phyloP scores from a whole-genome alignment of 2,329 filamentous ascomycete species.

The Fusarium albosuccineum region DNA sequence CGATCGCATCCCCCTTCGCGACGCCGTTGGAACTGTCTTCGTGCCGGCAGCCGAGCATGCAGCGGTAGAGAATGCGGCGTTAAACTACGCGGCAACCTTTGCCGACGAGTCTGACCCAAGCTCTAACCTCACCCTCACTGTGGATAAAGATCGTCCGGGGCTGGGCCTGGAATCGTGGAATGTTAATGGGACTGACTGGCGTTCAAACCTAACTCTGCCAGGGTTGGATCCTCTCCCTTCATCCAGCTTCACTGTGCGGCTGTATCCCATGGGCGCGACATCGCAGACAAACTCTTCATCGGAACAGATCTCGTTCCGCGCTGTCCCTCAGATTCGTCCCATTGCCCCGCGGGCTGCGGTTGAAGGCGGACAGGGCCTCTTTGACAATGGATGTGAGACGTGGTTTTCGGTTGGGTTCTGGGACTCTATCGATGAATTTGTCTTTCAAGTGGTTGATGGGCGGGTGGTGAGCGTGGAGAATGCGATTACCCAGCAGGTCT shows the following conservation, averaged over 20 bases:
- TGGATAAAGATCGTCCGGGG: slow-evolving; percentile 20
- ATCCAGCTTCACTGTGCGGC: background rate
- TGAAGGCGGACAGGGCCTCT: background rate
- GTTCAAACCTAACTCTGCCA: background rate
- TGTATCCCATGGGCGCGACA: slow-evolving; percentile 1
- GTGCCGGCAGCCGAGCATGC: slow-evolving; percentile 4
- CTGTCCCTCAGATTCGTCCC: background rate
- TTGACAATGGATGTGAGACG: background rate
- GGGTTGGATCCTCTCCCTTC: background rate
- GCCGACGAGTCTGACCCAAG: background rate
- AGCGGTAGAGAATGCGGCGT: background rate
- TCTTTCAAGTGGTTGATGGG: background rate
- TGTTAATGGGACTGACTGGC: slow-evolving; percentile 9
- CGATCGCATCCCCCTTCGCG: background rate
- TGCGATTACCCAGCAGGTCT: background rate
- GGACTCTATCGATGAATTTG: background rate
- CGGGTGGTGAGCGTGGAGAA: slow-evolving; percentile 6
- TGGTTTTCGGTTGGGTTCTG: slow-evolving; percentile 7
- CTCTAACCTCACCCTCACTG: slow-evolving; percentile 23
- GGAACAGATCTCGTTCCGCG: background rate
- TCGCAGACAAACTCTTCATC: background rate
- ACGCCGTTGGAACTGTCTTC: background rate
- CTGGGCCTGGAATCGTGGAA: slow-evolving; percentile 11
- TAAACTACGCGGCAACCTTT: background rate
- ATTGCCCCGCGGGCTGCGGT: background rate